Evolutionary conservation across 306 rosid species (phyloP), one percentile per base, ranked within the genome.

Genomic region (Pyrus betulifolia): DNA sequence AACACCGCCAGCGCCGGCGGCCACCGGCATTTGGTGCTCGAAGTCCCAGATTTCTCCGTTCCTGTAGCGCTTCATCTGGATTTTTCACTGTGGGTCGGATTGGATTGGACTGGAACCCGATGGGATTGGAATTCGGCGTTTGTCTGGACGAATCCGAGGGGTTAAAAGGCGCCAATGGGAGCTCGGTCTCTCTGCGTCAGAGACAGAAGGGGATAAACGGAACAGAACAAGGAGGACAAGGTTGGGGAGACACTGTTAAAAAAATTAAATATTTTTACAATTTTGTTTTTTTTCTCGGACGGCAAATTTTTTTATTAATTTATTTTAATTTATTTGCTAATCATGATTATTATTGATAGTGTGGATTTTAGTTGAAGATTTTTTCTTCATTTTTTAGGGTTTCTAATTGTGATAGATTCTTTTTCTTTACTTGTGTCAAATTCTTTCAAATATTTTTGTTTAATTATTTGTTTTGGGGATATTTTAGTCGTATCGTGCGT

Each of bases 41-140:
- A 87, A 93, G 38, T 87, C 91, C 98, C 97, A 93, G 22, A 85
- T 87, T 79, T 91, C 93, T 2, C 93, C 93, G 84, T 91, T 91
- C 44, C 89, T 85, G 71, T 82, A 71, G 72, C 93, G 81, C 89
- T 88, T 91, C 96, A 87, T 93, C 69, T 64, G 40, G 57, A 13
- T n/a, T 35, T 27, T 31, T 9, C 54, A 49, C 54, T 10, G 51
- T 23, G 21, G 2, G 38, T 33, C 38, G 38, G 66, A 42, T 65
- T 27, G 21, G 38, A 70, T 23, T 30, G 63, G 18, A 57, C 8
- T 23, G 31, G 25, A 63, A 11, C 6, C 5, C 30, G 27, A 70
- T 23, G 23, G 63, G 21, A 60, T 27, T 44, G 55, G 30, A 65
- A 11, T 30, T 66, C 15, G 5, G 70, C 8, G 46, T 65, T 35